Evolutionary conservation across 2,329 filamentous ascomycete species (phyloP).

Genomic region (Coleophoma crateriformis): DNA sequence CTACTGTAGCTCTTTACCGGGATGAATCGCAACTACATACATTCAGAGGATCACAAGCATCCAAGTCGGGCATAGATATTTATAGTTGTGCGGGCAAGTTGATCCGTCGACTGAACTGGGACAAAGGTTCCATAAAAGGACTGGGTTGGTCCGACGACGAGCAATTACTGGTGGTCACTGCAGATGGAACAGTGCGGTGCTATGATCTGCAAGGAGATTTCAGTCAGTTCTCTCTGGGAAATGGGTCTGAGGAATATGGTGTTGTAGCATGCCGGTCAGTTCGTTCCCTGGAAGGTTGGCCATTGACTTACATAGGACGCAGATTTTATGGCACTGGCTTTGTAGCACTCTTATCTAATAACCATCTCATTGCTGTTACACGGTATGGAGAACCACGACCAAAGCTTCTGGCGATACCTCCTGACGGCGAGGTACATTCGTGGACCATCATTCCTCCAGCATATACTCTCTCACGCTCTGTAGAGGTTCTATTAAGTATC

Average conservation of each 20-base stretch:
- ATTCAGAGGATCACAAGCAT: slow-evolving; percentile 64
- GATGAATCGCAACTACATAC: slow-evolving; percentile 81
- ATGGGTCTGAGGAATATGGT: slow-evolving; percentile 82
- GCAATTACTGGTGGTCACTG: slow-evolving; percentile 79
- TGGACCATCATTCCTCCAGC: slow-evolving; percentile 88
- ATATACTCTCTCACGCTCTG: slow-evolving; percentile 84
- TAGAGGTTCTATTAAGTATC: slow-evolving; percentile 86
- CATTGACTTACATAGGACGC: slow-evolving; percentile 3
- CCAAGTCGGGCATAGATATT: slow-evolving; percentile 84
- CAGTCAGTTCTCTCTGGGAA: slow-evolving; percentile 85
- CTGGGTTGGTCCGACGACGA: slow-evolving; percentile 97
- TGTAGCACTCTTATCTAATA: slow-evolving; percentile 85
- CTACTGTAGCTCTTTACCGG: slow-evolving; percentile 68
- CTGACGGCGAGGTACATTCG: slow-evolving; percentile 73
- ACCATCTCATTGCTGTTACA: slow-evolving; percentile 78
- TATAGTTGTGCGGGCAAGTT: slow-evolving; percentile 91
- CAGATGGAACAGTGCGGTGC: slow-evolving; percentile 85
- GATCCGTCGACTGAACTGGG: slow-evolving; percentile 83
- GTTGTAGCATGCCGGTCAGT: slow-evolving; percentile 70
- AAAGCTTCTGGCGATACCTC: slow-evolving; percentile 70
- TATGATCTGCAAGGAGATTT: slow-evolving; percentile 93
- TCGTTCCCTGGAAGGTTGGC: not conserved
- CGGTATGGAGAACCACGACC: slow-evolving; percentile 89
- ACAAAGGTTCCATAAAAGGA: slow-evolving; percentile 79
- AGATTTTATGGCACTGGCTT: slow-evolving; percentile 86